A percentile compares a stretch with the other conserved stretches of the same genome.
Conservation (phyloP, 2,329 filamentous ascomycete genomes). For the Clarireedia hainanense region DNA sequence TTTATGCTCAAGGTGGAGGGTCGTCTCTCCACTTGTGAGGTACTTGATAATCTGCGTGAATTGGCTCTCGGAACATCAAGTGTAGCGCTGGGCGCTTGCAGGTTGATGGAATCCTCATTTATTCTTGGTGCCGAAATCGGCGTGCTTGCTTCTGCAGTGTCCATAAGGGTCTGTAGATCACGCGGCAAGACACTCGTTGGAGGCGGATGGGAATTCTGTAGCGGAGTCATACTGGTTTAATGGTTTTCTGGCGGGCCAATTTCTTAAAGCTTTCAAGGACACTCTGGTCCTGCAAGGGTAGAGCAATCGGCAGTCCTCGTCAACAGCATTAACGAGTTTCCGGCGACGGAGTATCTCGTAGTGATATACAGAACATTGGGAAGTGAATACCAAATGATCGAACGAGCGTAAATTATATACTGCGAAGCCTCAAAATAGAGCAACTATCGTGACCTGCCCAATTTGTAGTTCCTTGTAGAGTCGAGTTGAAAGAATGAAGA, state of each 20-base stretch:
- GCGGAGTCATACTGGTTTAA: neutral
- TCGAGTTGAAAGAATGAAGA: too few relatives aligned
- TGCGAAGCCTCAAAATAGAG: too few relatives aligned
- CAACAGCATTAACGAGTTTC: too few relatives aligned
- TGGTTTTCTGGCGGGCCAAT: too few relatives aligned
- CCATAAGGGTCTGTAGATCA: neutral
- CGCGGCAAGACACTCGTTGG: neutral
- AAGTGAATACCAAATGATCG: neutral
- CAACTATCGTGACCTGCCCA: neutral
- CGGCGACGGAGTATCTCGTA: too few relatives aligned
- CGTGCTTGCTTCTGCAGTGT: neutral
- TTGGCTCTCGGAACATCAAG: constrained; percentile 2
- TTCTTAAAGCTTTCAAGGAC: too few relatives aligned
- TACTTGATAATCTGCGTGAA: constrained; percentile 5
- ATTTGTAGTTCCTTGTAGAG: neutral
- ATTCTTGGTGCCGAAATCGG: neutral
- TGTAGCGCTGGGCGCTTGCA: neutral
- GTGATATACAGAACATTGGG: neutral
- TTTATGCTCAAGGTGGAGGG: constrained; percentile 10
- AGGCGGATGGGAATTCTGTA: neutral
- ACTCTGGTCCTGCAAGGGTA: too few relatives aligned
- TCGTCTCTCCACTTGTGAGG: constrained; percentile 4
- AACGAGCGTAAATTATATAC: neutral
- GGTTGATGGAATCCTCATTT: neutral
- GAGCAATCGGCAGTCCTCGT: too few relatives aligned